phyloP scores from a whole-genome alignment of 2,329 filamentous ascomycete species.

The Fusarium sarcochroum region DNA sequence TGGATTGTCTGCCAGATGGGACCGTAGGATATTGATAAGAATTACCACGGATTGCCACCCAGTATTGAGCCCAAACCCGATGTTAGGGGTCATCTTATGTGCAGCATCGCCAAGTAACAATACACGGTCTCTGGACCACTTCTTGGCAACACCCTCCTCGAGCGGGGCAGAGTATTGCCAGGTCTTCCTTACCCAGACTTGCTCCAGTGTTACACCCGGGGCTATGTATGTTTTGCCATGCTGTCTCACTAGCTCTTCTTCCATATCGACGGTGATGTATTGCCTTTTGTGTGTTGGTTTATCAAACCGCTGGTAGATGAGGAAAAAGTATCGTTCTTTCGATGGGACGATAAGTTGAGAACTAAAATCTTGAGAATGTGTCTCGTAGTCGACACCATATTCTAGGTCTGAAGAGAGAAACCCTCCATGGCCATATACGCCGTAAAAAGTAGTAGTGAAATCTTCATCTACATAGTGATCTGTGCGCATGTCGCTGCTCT shows the following conservation, averaged over 20 bases:
- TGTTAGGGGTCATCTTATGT: conserved; percentile 40
- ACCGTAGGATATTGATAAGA: conserved; percentile 23
- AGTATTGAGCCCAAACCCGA: conserved; percentile 37
- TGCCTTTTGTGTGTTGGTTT: neutral
- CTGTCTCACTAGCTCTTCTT: conserved; percentile 8
- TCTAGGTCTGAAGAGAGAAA: conserved; percentile 5
- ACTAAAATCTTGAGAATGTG: conserved; percentile 17
- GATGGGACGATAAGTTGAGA: conserved; percentile 27
- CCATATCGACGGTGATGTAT: conserved; percentile 8
- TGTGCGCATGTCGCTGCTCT: neutral
- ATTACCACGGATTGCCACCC: conserved; percentile 36
- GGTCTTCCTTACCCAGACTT: conserved; percentile 17
- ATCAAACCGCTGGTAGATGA: conserved; percentile 25
- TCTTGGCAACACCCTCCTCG: conserved; percentile 34
- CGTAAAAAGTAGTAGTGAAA: conserved; percentile 27
- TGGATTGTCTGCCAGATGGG: neutral
- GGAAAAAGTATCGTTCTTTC: conserved; percentile 31
- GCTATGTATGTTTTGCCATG: conserved; percentile 1
- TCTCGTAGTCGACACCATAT: conserved; percentile 22
- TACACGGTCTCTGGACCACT: conserved; percentile 35
- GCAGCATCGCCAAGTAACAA: conserved; percentile 36
- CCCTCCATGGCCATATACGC: conserved; percentile 23
- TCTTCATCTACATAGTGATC: neutral
- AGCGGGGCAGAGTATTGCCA: conserved; percentile 24
- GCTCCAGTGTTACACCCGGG: conserved; percentile 7